Percentiles rank a stretch among this genome's conserved stretches.
Evolutionary conservation across 2,329 filamentous ascomycete species (phyloP).

Genomic region (Parasarocladium wereldwijsianum): DNA sequence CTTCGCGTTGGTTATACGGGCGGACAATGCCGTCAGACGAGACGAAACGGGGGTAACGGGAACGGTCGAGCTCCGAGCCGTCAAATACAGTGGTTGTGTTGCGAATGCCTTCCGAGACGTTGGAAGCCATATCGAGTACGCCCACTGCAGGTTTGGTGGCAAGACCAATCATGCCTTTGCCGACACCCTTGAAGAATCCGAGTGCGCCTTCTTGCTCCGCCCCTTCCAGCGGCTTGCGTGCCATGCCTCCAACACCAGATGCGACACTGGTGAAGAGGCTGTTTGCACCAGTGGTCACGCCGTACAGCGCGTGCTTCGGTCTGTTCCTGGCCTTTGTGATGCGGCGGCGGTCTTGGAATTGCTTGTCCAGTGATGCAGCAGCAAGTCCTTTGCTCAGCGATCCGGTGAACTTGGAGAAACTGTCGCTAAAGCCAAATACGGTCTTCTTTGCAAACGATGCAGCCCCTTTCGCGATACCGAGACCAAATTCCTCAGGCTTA

Average conservation of each 20-base stretch:
- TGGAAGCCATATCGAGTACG: constrained; percentile 91
- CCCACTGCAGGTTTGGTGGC: constrained; percentile 95
- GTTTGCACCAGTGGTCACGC: constrained; percentile 88
- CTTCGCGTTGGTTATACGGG: constrained; percentile 87
- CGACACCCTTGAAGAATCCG: constrained; percentile 95
- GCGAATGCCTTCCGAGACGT: constrained; percentile 91
- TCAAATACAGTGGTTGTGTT: constrained; percentile 99
- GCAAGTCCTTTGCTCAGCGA: constrained; percentile 94
- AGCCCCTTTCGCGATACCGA: constrained; percentile 91
- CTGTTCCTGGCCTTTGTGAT: constrained; percentile 88
- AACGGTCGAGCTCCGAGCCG: constrained; percentile 81
- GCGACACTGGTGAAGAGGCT: constrained; percentile 86
- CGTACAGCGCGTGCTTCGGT: constrained; percentile 93
- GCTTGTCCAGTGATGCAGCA: constrained; percentile 91
- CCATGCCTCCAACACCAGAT: constrained; percentile 84
- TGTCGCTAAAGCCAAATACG: constrained; percentile 93
- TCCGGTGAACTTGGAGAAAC: constrained; percentile 93
- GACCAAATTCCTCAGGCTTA: constrained; percentile 82
- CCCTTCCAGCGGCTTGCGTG: constrained; percentile 84
- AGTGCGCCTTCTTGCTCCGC: constrained; percentile 89
- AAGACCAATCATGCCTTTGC: constrained; percentile 86
- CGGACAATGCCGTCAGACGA: constrained; percentile 85
- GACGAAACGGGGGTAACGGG: constrained; percentile 86
- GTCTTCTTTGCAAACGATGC: constrained; percentile 98
- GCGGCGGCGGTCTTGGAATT: constrained; percentile 90